Evolutionary conservation across 495 filamentous ascomycete genomes (phyloP).

Genomic region (Polyplosphaeria fusca): DNA sequence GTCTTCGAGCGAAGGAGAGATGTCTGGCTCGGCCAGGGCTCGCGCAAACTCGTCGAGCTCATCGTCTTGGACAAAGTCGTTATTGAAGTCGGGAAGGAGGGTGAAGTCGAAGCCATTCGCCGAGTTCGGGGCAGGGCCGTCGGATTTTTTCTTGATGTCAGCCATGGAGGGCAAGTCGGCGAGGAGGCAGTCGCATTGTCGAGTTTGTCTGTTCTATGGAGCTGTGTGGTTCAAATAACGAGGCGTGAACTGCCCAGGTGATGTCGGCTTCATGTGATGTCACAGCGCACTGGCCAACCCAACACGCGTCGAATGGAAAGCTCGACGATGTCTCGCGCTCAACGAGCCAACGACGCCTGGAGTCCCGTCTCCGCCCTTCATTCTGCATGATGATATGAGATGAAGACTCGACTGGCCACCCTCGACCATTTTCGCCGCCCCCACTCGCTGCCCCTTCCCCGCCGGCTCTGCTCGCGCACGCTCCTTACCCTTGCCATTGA

Average conservation of each 20-base stretch:
- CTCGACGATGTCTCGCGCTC: too few relatives aligned
- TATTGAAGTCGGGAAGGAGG: constrained; percentile 44
- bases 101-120: constrained; percentile 39
- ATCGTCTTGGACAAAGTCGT: constrained; percentile 41
- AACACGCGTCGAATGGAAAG: too few relatives aligned
- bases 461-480: constrained; percentile 31
- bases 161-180: constrained; percentile 33
- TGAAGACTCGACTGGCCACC: not conserved
- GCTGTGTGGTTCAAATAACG: too few relatives aligned
- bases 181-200: constrained; percentile 7
- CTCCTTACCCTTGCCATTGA: constrained; percentile 85
- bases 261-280: too few relatives aligned
- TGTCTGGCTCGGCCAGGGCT: constrained; percentile 44
- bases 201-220: not conserved
- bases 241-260: not conserved
- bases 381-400: not conserved
- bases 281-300: too few relatives aligned
- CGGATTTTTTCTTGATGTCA: constrained; percentile 36
- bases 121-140: constrained; percentile 35
- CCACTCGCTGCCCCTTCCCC: not conserved
- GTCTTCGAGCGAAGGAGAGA: constrained; percentile 42
- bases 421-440: not conserved
- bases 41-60: constrained; percentile 43
- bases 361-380: too few relatives aligned
- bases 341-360: too few relatives aligned